A percentile compares a stretch with the other conserved stretches of the same genome.
phyloP scores from a whole-genome alignment of 768 basidiomycete species.

The Phylloporus sp. region DNA sequence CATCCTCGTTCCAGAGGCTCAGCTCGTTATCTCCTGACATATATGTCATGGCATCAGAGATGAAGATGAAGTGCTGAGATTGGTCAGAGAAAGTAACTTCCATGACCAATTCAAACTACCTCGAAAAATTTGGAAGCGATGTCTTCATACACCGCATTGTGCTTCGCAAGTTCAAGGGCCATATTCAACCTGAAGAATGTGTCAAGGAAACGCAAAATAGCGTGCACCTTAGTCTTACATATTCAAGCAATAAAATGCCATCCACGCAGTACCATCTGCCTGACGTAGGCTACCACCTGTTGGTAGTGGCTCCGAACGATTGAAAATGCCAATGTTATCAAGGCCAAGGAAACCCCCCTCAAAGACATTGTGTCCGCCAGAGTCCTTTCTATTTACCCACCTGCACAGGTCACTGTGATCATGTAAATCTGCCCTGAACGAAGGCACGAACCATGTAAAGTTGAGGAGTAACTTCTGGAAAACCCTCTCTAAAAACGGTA shows the following conservation, averaged over 20 bases:
- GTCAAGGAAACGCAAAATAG: conserved; percentile 1
- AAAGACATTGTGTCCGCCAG: conserved; percentile 92
- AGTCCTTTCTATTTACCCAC: conserved; percentile 99
- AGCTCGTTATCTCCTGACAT: conserved; percentile 69
- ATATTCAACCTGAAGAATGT: conserved; percentile 74
- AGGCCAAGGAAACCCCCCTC: conserved; percentile 98
- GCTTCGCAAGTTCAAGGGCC: conserved; percentile 94
- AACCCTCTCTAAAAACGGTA: conserved; percentile 91
- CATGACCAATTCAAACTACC: conserved; percentile 33
- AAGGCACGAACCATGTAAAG: conserved; percentile 76
- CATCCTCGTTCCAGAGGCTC: conserved; percentile 92
- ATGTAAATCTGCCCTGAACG: background rate
- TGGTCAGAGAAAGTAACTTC: conserved; percentile 14
- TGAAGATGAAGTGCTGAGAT: conserved; percentile 90
- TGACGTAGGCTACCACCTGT: conserved; percentile 93
- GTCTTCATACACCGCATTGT: conserved; percentile 96
- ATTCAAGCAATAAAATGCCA: conserved; percentile 98
- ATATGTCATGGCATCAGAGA: conserved; percentile 98
- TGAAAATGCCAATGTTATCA: conserved; percentile 98
- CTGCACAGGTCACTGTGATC: conserved; percentile 31
- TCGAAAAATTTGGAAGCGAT: conserved; percentile 98
- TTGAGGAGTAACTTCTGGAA: conserved; percentile 97
- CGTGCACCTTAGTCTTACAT: conserved; percentile 52
- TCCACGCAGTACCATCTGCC: conserved; percentile 99
- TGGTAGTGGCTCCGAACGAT: conserved; percentile 93